Conservation (phyloP, 129 eudicot genomes). For the Lactuca sativa region DNA sequence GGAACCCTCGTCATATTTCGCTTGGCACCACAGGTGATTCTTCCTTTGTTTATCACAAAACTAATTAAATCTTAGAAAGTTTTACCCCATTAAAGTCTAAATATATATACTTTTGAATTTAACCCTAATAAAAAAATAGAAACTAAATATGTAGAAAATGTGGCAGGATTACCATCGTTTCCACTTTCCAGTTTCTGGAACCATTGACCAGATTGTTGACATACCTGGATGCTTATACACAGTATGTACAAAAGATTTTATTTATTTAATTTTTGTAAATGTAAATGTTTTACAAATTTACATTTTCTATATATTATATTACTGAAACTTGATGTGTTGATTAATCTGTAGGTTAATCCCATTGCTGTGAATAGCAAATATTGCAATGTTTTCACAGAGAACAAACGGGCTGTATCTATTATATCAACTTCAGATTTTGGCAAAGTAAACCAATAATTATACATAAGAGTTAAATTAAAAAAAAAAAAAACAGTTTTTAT, state of each 20-base stretch:
- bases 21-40: constrained; percentile 91
- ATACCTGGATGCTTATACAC: constrained; percentile 91
- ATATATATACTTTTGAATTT: neutral
- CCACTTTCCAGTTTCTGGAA: constrained; percentile 94
- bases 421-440: constrained; percentile 88
- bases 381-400: constrained; percentile 96
- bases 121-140: neutral
- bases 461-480: neutral
- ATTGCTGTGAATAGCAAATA: constrained; percentile 98
- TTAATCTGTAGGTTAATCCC: constrained; percentile 74
- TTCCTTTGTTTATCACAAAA: constrained; percentile 16
- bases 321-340: constrained; percentile 19
- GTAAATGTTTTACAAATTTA: neutral
- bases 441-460: constrained; percentile 44
- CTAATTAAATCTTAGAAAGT: neutral
- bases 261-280: neutral
- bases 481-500: neutral
- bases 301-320: neutral
- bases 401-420: constrained; percentile 72
- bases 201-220: constrained; percentile 66
- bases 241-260: constrained; percentile 38
- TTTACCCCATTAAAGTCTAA: neutral
- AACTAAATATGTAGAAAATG: constrained; percentile 14
- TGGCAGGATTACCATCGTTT: constrained; percentile 97
- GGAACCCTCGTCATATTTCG: constrained; percentile 94